Evolutionary conservation across 1,284 basidiomycete genomes (phyloP).

Genomic region (Ceratobasidium sp.): DNA sequence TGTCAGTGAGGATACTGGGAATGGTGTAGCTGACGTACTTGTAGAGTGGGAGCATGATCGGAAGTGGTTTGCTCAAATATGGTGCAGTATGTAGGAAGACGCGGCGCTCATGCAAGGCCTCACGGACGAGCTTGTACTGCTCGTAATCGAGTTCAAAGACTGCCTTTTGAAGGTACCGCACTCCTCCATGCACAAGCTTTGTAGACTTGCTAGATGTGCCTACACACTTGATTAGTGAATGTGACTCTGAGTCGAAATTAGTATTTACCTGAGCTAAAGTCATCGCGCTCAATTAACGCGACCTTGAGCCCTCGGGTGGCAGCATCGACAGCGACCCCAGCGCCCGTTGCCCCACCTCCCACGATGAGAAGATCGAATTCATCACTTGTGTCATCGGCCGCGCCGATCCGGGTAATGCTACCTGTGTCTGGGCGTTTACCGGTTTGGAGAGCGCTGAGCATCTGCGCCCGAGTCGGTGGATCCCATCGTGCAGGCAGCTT

Average conservation of each 20-base stretch:
- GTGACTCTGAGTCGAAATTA: neutral
- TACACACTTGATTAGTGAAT: constrained; percentile 50
- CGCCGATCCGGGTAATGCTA: constrained; percentile 24
- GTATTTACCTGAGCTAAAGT: constrained; percentile 83
- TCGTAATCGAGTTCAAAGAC: constrained; percentile 96
- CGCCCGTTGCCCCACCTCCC: constrained; percentile 94
- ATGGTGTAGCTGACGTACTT: constrained; percentile 62
- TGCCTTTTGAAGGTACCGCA: constrained; percentile 96
- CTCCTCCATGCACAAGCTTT: constrained; percentile 97
- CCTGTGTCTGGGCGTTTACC: constrained; percentile 28
- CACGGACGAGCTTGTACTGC: constrained; percentile 95
- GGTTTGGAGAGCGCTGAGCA: constrained; percentile 35
- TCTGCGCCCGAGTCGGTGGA: constrained; percentile 29
- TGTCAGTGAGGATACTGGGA: constrained; percentile 16
- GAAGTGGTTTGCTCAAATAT: constrained; percentile 90
- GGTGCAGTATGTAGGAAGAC: constrained; percentile 97
- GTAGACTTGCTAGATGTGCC: constrained; percentile 97
- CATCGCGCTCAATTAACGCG: constrained; percentile 92
- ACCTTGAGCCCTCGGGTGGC: constrained; percentile 92
- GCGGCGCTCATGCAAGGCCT: constrained; percentile 91
- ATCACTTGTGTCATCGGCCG: constrained; percentile 50
- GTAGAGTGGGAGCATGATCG: constrained; percentile 94
- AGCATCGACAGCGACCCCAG: constrained; percentile 94
- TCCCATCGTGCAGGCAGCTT: constrained; percentile 40
- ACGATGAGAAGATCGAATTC: constrained; percentile 87